Percentiles rank a stretch among this genome's conserved stretches.
Conservation (phyloP, 2,329 filamentous ascomycete genomes). For the Aspergillus sp. region DNA sequence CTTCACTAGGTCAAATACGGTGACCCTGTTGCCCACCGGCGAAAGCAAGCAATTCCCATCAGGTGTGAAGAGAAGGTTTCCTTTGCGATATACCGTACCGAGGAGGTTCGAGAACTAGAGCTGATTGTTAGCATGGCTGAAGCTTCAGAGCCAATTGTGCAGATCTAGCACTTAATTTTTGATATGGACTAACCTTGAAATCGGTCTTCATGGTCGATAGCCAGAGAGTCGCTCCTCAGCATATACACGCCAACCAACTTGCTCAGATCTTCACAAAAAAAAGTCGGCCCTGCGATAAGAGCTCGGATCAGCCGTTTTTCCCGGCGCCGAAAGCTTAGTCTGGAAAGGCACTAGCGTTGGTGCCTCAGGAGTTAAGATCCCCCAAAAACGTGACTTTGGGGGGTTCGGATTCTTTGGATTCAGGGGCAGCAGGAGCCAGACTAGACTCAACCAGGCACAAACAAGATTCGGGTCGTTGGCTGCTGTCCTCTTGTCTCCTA, state of each 20-base stretch:
- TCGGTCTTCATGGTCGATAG: conserved; percentile 84
- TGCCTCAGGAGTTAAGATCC: conserved; percentile 7
- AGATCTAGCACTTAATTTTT: not conserved
- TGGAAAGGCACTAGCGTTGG: conserved; percentile 25
- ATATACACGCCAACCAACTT: not conserved
- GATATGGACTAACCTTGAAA: conserved; percentile 69
- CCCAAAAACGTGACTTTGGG: conserved; percentile 8
- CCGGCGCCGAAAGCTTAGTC: conserved; percentile 28
- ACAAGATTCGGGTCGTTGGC: conserved; percentile 11
- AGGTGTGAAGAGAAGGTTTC: conserved; percentile 93
- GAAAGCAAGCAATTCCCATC: conserved; percentile 96
- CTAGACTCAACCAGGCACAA: conserved; percentile 18
- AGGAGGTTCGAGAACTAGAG: conserved; percentile 92
- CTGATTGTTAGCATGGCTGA: not conserved
- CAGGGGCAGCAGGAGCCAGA: conserved; percentile 31
- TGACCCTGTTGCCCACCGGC: conserved; percentile 92
- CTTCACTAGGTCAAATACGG: conserved; percentile 96
- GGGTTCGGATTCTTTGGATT: conserved; percentile 21
- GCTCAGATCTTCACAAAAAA: conserved; percentile 20
- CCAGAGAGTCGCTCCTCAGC: conserved; percentile 18
- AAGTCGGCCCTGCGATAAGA: conserved; percentile 27
- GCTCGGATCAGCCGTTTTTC: conserved; percentile 24
- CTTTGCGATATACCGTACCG: conserved; percentile 96
- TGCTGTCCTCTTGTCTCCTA: conserved; percentile 5
- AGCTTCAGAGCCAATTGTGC: not conserved